A percentile compares a stretch with the other conserved stretches of the same genome.
Conservation (phyloP, 495 filamentous ascomycete species). For the Penicillium taxi region DNA sequence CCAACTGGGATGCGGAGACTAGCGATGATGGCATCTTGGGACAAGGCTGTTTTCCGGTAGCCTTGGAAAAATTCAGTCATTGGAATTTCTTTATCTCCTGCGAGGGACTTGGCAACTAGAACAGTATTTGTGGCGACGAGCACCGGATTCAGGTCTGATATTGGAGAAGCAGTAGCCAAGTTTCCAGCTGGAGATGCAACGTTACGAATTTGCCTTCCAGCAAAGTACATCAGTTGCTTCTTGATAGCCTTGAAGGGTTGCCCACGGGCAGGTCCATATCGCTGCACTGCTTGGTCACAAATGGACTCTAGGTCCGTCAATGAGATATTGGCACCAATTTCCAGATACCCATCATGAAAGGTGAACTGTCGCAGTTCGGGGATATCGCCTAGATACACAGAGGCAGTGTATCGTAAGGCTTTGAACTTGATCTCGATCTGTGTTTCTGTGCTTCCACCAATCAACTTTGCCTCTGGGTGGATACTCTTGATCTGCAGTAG, state of each 20-base stretch:
- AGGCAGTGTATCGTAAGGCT: constrained; percentile 78
- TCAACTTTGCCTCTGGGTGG: constrained; percentile 83
- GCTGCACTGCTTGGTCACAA: constrained; percentile 66
- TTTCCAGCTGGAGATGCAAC: constrained; percentile 96
- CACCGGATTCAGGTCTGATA: constrained; percentile 93
- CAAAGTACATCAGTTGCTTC: constrained; percentile 68
- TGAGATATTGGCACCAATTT: constrained; percentile 86
- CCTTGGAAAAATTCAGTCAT: constrained; percentile 92
- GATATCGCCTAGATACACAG: constrained; percentile 91
- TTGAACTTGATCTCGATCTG: constrained; percentile 99
- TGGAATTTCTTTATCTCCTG: constrained; percentile 67
- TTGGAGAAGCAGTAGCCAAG: constrained; percentile 88
- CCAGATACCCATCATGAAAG: constrained; percentile 70
- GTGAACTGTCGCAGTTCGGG: constrained; percentile 72
- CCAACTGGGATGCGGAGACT: constrained; percentile 76
- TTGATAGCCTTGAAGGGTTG: constrained; percentile 52
- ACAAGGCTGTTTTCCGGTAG: constrained; percentile 78
- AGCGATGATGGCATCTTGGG: constrained; percentile 74
- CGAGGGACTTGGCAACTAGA: constrained; percentile 66
- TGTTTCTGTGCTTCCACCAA: constrained; percentile 92
- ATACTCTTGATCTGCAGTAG: constrained; percentile 82
- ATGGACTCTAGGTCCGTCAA: constrained; percentile 63
- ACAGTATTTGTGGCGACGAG: constrained; percentile 80
- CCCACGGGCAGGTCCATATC: constrained; percentile 62
- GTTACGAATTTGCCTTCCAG: constrained; percentile 91